These are phyloP conservation scores for Remersonia thermophila DNA, from an alignment of 2,329 filamentous ascomycete species.

Conservation along the genomic window DNA sequence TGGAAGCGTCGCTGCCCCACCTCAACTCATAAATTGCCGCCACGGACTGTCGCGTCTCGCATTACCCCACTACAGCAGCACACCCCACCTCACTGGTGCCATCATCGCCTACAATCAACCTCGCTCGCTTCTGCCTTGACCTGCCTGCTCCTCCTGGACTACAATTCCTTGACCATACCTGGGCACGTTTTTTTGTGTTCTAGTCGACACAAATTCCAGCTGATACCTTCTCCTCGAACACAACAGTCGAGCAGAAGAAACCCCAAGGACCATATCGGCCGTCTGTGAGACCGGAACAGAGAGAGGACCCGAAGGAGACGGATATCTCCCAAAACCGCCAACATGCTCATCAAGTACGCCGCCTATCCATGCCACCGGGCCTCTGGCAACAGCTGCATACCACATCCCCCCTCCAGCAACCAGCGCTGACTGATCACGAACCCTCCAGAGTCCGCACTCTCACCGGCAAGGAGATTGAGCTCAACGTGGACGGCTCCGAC, in stretches of 20 bases:
- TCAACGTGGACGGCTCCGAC: constrained; percentile 90
- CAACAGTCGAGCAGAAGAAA: too few relatives aligned
- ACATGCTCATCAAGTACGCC: constrained; percentile 42
- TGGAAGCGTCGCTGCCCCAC: too few relatives aligned
- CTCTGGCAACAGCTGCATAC: too few relatives aligned
- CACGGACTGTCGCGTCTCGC: constrained; percentile 1
- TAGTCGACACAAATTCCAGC: too few relatives aligned
- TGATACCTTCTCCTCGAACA: background rate
- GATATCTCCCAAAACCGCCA: constrained; percentile 13
- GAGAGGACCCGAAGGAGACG: background rate
- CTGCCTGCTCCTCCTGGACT: background rate
- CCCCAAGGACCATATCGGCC: too few relatives aligned
- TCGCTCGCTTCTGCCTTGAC: background rate
- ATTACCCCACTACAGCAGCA: background rate
- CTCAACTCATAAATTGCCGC: background rate
- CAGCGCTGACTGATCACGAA: constrained; percentile 1
- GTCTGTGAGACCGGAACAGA: too few relatives aligned
- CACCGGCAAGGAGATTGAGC: constrained; percentile 96
- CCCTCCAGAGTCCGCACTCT: constrained; percentile 75
- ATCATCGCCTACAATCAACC: background rate
- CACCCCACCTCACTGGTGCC: too few relatives aligned
- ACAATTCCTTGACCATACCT: background rate
- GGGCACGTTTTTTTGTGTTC: too few relatives aligned
- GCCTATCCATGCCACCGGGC: too few relatives aligned
- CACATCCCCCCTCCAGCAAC: too few relatives aligned